Evolutionary conservation across 768 basidiomycete species (phyloP).

Genomic region (Suillus hirtellus): DNA sequence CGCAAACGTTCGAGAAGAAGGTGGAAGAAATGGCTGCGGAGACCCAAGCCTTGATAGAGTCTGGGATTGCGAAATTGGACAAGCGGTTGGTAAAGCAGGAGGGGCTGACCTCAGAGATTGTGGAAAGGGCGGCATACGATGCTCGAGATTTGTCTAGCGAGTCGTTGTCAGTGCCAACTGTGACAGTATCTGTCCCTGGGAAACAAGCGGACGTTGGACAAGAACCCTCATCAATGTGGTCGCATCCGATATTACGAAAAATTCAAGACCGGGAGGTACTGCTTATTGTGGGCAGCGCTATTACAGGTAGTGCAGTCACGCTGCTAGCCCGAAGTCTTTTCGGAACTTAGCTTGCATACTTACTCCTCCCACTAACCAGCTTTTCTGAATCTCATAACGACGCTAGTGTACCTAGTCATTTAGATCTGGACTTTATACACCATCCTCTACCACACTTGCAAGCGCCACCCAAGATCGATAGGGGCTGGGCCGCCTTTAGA

Average conservation of each 20-base stretch:
- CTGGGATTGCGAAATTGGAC: conserved; percentile 49
- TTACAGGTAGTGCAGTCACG: conserved; percentile 27
- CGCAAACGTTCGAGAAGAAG: conserved; percentile 87
- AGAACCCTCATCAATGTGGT: background rate
- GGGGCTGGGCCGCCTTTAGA: background rate
- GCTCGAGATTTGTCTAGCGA: conserved; percentile 14
- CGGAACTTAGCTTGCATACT: conserved; percentile 8
- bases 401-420: background rate
- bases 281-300: conserved; percentile 31
- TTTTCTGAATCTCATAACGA: conserved; percentile 15
- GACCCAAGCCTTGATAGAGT: conserved; percentile 45
- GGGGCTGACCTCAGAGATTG: conserved; percentile 31
- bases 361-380: background rate
- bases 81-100: conserved; percentile 52
- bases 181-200: conserved; percentile 12
- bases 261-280: conserved; percentile 24
- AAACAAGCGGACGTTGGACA: background rate
- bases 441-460: background rate
- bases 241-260: conserved; percentile 15
- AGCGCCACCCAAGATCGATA: background rate
- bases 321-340: conserved; percentile 25
- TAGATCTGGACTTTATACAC: background rate
- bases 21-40: conserved; percentile 55
- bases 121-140: conserved; percentile 19
- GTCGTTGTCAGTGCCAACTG: conserved; percentile 6